These are phyloP conservation scores for Vanilla planifolia DNA, from an alignment of 106 monocot species.

Conservation along the genomic window DNA sequence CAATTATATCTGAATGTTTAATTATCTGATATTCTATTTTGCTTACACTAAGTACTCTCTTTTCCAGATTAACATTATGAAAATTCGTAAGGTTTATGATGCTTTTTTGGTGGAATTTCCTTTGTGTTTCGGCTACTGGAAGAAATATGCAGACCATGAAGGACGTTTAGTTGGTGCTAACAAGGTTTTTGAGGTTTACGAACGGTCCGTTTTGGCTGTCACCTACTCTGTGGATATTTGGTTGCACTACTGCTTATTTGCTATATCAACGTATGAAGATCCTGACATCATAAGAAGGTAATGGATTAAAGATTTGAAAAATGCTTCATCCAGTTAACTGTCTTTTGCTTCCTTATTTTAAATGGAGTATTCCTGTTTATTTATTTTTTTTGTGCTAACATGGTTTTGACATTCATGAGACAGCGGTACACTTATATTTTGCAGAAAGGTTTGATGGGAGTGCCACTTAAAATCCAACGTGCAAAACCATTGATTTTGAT, in stretches of 20 bases:
- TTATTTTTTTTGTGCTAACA: conserved; percentile 27
- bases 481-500: conserved; percentile 20
- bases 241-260: conserved; percentile 88
- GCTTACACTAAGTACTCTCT: neutral
- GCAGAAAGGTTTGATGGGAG: conserved; percentile 51
- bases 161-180: conserved; percentile 54
- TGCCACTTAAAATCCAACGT: conserved; percentile 30
- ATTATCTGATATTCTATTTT: neutral
- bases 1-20: too few relatives aligned
- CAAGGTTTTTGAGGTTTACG: conserved; percentile 90
- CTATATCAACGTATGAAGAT: conserved; percentile 84
- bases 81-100: conserved; percentile 88
- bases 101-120: conserved; percentile 89
- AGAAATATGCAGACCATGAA: conserved; percentile 98
- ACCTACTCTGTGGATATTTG: conserved; percentile 99
- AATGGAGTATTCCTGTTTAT: neutral
- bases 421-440: conserved; percentile 31
- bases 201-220: conserved; percentile 81
- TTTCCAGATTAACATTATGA: conserved; percentile 70
- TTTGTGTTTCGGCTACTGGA: conserved; percentile 98
- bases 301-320: conserved; percentile 1
- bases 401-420: conserved; percentile 34
- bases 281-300: conserved; percentile 89
- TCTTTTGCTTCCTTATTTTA: neutral
- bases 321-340: neutral